Conservation (phyloP, 176 grass and related monocot species). For the Rhynchospora pubera region DNA sequence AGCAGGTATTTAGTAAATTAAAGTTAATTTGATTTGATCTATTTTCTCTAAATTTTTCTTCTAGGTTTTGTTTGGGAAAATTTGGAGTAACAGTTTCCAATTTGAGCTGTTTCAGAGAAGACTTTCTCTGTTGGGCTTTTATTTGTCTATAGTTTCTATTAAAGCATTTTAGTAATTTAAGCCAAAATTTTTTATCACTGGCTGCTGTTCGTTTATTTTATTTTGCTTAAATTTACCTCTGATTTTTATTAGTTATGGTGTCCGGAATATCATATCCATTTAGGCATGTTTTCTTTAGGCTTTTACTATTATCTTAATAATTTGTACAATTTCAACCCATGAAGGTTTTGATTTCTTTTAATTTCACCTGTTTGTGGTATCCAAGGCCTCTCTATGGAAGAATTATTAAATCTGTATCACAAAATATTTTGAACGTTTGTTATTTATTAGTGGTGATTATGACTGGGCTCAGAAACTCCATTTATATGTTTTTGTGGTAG, state of each 20-base stretch:
- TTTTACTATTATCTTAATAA: neutral
- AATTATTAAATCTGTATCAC: neutral
- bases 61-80: neutral
- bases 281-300: neutral
- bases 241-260: neutral
- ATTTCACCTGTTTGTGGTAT: neutral
- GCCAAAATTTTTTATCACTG: neutral
- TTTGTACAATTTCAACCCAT: neutral
- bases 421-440: neutral
- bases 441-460: neutral
- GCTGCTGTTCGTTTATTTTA: neutral
- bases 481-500: neutral
- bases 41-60: neutral
- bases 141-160: neutral
- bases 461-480: neutral
- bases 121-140: neutral
- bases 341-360: neutral
- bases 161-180: neutral
- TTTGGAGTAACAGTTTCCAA: neutral
- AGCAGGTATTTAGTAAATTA: constrained; percentile 77
- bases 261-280: neutral
- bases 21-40: neutral
- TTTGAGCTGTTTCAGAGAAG: neutral
- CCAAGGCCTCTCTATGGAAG: neutral
- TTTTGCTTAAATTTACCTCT: neutral